Conservation (phyloP, 192 early-diverging fungal genomes). For the Coemansia sp. region DNA sequence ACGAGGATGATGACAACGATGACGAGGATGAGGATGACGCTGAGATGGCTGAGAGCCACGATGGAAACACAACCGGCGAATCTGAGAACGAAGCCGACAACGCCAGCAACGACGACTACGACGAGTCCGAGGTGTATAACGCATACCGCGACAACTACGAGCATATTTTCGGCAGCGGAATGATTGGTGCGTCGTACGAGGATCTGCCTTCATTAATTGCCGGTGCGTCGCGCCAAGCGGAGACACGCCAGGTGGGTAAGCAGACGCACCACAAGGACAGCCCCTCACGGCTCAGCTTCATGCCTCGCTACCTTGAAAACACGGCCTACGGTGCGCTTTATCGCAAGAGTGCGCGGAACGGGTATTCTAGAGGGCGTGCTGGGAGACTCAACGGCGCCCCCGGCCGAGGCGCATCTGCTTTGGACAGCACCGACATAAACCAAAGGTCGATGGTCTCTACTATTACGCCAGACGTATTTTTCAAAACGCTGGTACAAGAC, state of each 20-base stretch:
- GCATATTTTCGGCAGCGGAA: not conserved
- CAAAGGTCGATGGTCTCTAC: not conserved
- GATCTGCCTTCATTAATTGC: slow-evolving; percentile 25
- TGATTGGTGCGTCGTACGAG: slow-evolving; percentile 16
- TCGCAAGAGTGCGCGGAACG: slow-evolving; percentile 9
- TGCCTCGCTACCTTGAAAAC: slow-evolving; percentile 45
- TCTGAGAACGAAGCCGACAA: slow-evolving; percentile 4
- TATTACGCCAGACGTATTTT: slow-evolving; percentile 49
- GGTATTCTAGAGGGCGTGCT: not conserved
- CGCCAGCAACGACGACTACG: slow-evolving; percentile 8
- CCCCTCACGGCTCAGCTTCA: slow-evolving; percentile 13
- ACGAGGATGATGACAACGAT: slow-evolving; percentile 15
- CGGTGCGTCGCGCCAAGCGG: not conserved
- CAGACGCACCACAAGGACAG: slow-evolving; percentile 13
- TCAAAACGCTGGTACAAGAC: slow-evolving; percentile 45
- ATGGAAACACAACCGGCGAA: slow-evolving; percentile 6
- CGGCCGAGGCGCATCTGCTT: not conserved
- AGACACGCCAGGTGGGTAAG: not conserved
- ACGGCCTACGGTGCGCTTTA: slow-evolving; percentile 38
- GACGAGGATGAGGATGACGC: slow-evolving; percentile 3
- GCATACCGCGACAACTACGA: slow-evolving; percentile 14
- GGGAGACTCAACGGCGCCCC: not conserved
- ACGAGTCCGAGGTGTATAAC: slow-evolving; percentile 12
- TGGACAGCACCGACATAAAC: not conserved
- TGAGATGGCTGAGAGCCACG: slow-evolving; percentile 9